phyloP scores from a whole-genome alignment of 2,329 filamentous ascomycete species.

The Colletotrichum sp. region DNA sequence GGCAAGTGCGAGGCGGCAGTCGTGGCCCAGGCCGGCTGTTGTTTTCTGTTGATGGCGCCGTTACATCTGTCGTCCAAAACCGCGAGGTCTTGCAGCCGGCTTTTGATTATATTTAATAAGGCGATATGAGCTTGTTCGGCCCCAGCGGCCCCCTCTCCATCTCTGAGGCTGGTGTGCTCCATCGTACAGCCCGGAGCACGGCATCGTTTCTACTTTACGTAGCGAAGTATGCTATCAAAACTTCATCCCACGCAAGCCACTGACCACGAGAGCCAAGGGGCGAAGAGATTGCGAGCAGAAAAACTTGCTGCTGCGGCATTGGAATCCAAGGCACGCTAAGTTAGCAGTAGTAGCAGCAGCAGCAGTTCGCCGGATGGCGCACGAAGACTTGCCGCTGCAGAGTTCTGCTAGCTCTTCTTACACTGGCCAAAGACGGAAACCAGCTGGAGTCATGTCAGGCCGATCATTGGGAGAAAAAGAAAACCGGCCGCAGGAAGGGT shows the following conservation, averaged over 20 bases:
- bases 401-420: background rate
- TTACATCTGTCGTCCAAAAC: background rate
- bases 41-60: background rate
- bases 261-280: background rate
- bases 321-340: rapidly evolving
- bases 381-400: background rate
- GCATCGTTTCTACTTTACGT: background rate
- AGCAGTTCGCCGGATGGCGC: background rate
- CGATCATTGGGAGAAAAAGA: slow-evolving; percentile 10
- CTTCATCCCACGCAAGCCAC: background rate
- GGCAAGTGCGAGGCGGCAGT: background rate
- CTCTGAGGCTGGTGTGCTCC: background rate
- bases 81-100: background rate
- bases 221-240: background rate
- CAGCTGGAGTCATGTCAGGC: slow-evolving; percentile 6
- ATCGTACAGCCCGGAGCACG: background rate
- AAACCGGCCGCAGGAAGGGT: background rate
- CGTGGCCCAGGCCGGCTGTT: background rate
- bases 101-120: background rate
- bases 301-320: background rate
- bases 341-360: background rate
- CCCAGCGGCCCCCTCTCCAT: background rate
- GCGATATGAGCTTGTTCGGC: background rate
- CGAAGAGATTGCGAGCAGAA: background rate
- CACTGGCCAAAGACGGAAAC: background rate